A percentile compares a stretch with the other conserved stretches of the same genome.
Evolutionary conservation across 2,329 filamentous ascomycete genomes (phyloP).

Genomic region (Apiospora sp.): DNA sequence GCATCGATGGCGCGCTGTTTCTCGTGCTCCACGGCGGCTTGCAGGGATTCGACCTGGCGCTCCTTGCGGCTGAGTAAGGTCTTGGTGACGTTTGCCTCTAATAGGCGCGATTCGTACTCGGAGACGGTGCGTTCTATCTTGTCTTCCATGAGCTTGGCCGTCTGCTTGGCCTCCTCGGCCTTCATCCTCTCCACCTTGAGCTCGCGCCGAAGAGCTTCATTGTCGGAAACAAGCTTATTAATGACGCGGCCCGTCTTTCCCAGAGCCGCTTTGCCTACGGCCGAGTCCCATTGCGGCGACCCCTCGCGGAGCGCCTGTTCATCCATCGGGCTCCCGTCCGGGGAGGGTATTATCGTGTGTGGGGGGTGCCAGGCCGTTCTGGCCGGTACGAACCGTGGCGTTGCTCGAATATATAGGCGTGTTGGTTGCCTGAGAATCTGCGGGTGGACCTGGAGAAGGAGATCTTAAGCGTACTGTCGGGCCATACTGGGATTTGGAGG

Average conservation of each 20-base stretch:
- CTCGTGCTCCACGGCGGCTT: conserved; percentile 70
- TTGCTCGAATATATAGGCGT: conserved; percentile 39
- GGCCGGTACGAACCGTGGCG: conserved; percentile 30
- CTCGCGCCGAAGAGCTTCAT: conserved; percentile 79
- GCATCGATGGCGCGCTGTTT: conserved; percentile 67
- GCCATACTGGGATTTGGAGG: conserved; percentile 43
- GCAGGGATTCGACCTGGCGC: conserved; percentile 75
- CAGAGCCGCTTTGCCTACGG: conserved; percentile 72
- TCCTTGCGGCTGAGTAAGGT: conserved; percentile 76
- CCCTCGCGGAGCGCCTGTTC: conserved; percentile 44
- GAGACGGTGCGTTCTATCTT: conserved; percentile 73
- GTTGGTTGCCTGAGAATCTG: neutral
- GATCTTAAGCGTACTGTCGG: conserved; percentile 44
- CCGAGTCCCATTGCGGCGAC: conserved; percentile 65
- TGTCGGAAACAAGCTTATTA: conserved; percentile 82
- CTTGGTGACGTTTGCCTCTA: conserved; percentile 76
- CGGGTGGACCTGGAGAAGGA: conserved; percentile 34
- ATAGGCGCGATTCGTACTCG: conserved; percentile 73
- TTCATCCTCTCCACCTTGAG: conserved; percentile 70
- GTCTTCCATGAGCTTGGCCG: conserved; percentile 71
- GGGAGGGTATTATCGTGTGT: neutral
- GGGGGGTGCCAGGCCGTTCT: neutral
- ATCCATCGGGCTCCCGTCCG: conserved; percentile 10
- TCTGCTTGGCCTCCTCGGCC: conserved; percentile 75
- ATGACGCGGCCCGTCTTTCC: conserved; percentile 83